Base-by-base conservation (phyloP, 1,284 basidiomycete genomes). In the Apiotrichum domesticum region DNA sequence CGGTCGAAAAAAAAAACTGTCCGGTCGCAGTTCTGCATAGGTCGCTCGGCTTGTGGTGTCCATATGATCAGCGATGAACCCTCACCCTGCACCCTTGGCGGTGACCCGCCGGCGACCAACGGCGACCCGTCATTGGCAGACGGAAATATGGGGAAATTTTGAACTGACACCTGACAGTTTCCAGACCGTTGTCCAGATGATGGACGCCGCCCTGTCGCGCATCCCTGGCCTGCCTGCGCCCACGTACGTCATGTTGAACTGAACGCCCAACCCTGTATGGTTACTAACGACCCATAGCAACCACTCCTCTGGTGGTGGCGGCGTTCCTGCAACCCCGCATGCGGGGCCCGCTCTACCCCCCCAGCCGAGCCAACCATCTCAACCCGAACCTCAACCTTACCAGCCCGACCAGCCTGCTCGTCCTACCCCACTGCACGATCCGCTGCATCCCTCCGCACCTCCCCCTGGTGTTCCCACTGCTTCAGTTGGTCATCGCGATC, bases 401-500 rank as follows among this genome's bases (percentile, higher is more conserved):
- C 48, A 49, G 35, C 39, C 47, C 49, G 54, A 47, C 39, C 43
- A 57, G 21, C 63, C 59, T 8, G 59, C 53, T 7, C 59, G 61
- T n/a, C 70, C 73, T 7, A 45, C 55, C 21, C 63, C 66, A 2
- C 61, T 69, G 29, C 32, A 59, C 34, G 64, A 66, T 42, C 64
- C 65, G 2, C 55, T 56, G 5, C 57, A 55, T 44, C 56, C 56
- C 10, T 46, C 41, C 21, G 40, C 55, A 35, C 10, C 34, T 8
- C 51, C 54, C 37, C 13, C 53, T n/a, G 48, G 50, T 13, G 52
- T 72, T 15, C 72, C 76, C 44, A 67, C 71, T 21, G 66, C 70
- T 3, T 72, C 71, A 2, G 71, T 81, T 9, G 81, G 81, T 6
- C 73, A 79, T 52, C 71, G 79, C 4, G 81, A 82, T 58, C 71